Evolutionary conservation across 2,329 filamentous ascomycete species (phyloP), one percentile per base, ranked within the genome.

Genomic region (Chaetomium olivaceum): DNA sequence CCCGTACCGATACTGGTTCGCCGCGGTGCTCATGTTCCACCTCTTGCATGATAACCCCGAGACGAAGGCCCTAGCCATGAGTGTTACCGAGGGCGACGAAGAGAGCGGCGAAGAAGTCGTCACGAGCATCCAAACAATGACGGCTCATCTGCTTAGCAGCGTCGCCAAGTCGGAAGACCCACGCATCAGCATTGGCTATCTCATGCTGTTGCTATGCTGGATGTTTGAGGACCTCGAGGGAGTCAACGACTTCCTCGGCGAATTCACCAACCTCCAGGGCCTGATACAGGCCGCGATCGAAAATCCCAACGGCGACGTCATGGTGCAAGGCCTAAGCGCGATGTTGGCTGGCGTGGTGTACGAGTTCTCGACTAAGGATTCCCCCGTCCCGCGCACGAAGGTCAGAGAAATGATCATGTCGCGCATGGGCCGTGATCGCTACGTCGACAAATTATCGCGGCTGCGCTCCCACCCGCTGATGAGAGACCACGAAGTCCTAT

Each of bases 351-450:
- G 94, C 11, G 89, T 96, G 23, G 85, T 95, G 4, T 99, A 98
- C 75, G 95, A 99, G 74, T 99, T 98, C 74, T 98, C 94, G 11
- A 97, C 94, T 0, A 97, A 96, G 75, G 95, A 99, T 77, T 98
- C 94, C 0, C 92, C 95, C 0, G 89, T 99, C 60, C 87, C 94
- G 6, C 86, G 95, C 67, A 83, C 88, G 27, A 93, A 90, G 11
- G 80, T 99, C 54, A 91, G 96, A 73, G 87, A 90, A 27, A 85
- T 97, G 31, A 81, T 99, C 43, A 83, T 87, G 31, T 87, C 89
- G 54, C 87, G 89, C 65, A 85, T 98, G 72, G 92, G 93, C 48
- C 88, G 93, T 70, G 93, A 97, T 72, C 89, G 89, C 72, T 99
- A 97, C 74, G 87, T 96, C 63, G 91, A 96, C 76, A 89, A 89